Evolutionary conservation across 768 basidiomycete genomes (phyloP).

Genomic region (Amanita subjunquillea): DNA sequence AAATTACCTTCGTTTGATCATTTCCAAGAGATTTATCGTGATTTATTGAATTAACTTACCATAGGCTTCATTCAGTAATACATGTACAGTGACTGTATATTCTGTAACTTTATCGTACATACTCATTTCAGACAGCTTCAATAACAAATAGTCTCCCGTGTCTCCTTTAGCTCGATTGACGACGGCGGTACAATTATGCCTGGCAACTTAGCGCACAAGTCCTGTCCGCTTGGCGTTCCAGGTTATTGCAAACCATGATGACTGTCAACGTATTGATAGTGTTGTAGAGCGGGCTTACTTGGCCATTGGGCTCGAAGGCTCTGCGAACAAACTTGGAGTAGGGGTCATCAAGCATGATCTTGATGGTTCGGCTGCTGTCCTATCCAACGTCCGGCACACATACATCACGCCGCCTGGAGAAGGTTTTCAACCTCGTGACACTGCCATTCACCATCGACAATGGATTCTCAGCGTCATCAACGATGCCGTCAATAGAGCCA

Average conservation of each 20-base stretch:
- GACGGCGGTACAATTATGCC: not conserved
- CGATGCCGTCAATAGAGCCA: conserved; percentile 61
- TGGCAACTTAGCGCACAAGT: not conserved
- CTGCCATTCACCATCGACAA: conserved; percentile 90
- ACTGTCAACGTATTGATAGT: not conserved
- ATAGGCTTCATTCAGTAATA: not conserved
- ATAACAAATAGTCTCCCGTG: no score
- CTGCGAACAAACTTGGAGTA: conserved; percentile 94
- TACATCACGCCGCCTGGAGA: conserved; percentile 98
- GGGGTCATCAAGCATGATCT: conserved; percentile 81
- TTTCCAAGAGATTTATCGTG: not conserved
- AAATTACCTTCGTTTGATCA: conserved; percentile 1
- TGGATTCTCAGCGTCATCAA: conserved; percentile 82
- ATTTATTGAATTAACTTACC: not conserved
- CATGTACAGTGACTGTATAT: not conserved
- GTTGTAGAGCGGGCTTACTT: conserved; percentile 53
- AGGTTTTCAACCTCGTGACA: conserved; percentile 93
- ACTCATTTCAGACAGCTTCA: not conserved
- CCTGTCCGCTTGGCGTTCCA: conserved; percentile 23
- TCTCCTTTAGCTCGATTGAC: no score
- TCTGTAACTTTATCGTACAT: not conserved
- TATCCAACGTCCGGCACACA: conserved; percentile 95
- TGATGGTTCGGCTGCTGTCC: conserved; percentile 63
- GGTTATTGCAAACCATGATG: conserved; percentile 17
- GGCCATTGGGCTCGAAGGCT: conserved; percentile 95